Evolutionary conservation across 2,329 filamentous ascomycete species (phyloP), one percentile per base, ranked within the genome.

Genomic region (Drechmeria coniospora): DNA sequence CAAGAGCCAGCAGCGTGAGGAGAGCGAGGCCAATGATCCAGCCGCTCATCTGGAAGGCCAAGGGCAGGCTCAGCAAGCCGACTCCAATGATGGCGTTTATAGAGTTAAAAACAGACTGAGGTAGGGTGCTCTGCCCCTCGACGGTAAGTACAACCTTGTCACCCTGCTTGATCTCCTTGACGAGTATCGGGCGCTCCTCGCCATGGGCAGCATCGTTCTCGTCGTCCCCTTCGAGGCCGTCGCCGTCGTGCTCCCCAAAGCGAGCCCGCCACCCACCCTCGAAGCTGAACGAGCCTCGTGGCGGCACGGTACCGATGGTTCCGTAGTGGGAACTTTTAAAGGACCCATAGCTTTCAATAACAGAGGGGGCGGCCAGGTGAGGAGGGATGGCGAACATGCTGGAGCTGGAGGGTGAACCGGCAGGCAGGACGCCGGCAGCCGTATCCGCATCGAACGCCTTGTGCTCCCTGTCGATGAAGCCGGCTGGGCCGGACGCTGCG

Each of bases 31-130:
- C 90, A 35, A 83, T 70, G 22, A 93, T 53, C 86, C 86, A 93
- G 27, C 84, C 87, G 9, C 81, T 75, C 50, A 92, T 84, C 43
- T 76, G 82, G 43, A 95, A 62, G 5, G 81, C 87, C 45, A 95
- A 66, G 5, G 87, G 90, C 29, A 98, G 60, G 51, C 82, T 92
- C 27, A 98, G 64, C 17, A 98, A 59, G 1, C 87, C 87, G 17
- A 98, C 77, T 11, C 86, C 86, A 35, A 94, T 87, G 33, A 94
- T 59, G 27, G 92, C 82, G 37, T 93, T 93, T 48, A 87, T 87
- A 3, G 83, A 92, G 54, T 98, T 98, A 63, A 95, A 92, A 36
- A 94, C 69, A 6, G 87, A 95, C 57, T 95, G 87, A 1, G 84
- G 84, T 11, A 95, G 63, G 1, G 87, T 98, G n/a, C 83, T 92